phyloP scores from a whole-genome alignment of 768 basidiomycete genomes.

The Kwoniella sp. region DNA sequence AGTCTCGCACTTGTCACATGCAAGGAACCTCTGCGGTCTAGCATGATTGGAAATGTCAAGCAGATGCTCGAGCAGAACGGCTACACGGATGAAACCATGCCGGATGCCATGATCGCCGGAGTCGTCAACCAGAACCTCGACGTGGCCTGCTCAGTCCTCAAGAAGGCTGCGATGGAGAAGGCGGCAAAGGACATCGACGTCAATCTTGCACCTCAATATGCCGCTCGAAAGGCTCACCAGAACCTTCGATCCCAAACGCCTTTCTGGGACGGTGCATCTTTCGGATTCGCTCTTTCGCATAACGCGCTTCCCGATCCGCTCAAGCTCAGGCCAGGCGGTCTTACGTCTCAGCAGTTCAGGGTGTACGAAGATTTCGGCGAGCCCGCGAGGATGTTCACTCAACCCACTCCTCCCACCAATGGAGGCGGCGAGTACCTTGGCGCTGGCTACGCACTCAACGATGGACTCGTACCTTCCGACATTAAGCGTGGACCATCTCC shows the following conservation, averaged over 20 bases:
- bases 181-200: conserved; percentile 92
- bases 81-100: conserved; percentile 81
- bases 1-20: conserved; percentile 95
- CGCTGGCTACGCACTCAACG: conserved; percentile 19
- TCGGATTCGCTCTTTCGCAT: conserved; percentile 63
- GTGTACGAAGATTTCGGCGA: conserved; percentile 96
- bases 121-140: conserved; percentile 92
- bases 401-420: conserved; percentile 59
- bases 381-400: conserved; percentile 57
- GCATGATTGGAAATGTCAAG: conserved; percentile 85
- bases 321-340: conserved; percentile 77
- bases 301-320: conserved; percentile 87
- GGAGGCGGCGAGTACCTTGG: conserved; percentile 31
- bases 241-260: conserved; percentile 62
- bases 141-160: conserved; percentile 87
- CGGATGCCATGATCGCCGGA: conserved; percentile 74
- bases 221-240: conserved; percentile 79
- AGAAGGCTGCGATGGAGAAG: conserved; percentile 96
- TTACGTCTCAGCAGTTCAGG: conserved; percentile 76
- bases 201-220: conserved; percentile 77
- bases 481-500: conserved; percentile 44
- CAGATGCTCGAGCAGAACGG: conserved; percentile 80
- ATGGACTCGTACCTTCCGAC: conserved; percentile 31
- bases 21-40: conserved; percentile 92
- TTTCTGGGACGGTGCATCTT: conserved; percentile 85